These are phyloP conservation scores for Auricularia cornea DNA, from an alignment of 768 basidiomycete genomes.

Conservation along the genomic window DNA sequence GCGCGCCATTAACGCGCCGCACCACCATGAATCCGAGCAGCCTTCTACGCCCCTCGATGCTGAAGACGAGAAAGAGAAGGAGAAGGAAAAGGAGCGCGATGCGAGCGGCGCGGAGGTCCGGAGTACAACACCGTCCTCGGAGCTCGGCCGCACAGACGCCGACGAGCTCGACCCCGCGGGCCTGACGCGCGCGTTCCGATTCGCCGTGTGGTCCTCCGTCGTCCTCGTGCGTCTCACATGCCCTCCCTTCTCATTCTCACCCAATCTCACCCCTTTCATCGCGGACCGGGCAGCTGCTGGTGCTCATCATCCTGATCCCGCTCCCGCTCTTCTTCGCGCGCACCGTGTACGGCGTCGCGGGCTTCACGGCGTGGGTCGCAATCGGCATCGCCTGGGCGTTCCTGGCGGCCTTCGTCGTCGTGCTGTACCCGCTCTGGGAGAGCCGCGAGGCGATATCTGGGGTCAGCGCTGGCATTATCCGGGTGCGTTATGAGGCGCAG, in stretches of 20 bases:
- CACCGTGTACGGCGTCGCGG: slow-evolving; percentile 55
- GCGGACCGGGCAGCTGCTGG: slow-evolving; percentile 33
- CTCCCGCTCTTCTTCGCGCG: slow-evolving; percentile 80
- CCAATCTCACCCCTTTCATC: slow-evolving; percentile 2
- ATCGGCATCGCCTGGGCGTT: slow-evolving; percentile 83
- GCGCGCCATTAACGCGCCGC: slow-evolving; percentile 60
- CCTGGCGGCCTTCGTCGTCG: slow-evolving; percentile 62
- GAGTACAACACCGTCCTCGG: background rate
- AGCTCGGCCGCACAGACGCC: slow-evolving; percentile 23
- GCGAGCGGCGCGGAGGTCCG: slow-evolving; percentile 4
- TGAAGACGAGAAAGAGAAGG: slow-evolving; percentile 15
- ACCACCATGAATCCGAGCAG: slow-evolving; percentile 7
- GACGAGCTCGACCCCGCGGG: slow-evolving; percentile 56
- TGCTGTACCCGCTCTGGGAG: slow-evolving; percentile 83
- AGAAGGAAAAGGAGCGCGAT: slow-evolving; percentile 23
- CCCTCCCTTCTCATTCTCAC: too few relatives aligned
- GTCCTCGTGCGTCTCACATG: slow-evolving; percentile 36
- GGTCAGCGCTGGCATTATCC: slow-evolving; percentile 55
- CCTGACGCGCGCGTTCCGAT: slow-evolving; percentile 67
- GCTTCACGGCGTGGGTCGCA: slow-evolving; percentile 72
- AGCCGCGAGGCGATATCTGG: slow-evolving; percentile 55
- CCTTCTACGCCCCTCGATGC: slow-evolving; percentile 6
- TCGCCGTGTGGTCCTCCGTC: slow-evolving; percentile 71
- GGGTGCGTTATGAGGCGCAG: too few relatives aligned
- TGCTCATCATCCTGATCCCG: slow-evolving; percentile 70